Percentiles rank a stretch among this genome's conserved stretches.
Conservation (phyloP, 2,329 filamentous ascomycete species). For the Fusarium papillatum region DNA sequence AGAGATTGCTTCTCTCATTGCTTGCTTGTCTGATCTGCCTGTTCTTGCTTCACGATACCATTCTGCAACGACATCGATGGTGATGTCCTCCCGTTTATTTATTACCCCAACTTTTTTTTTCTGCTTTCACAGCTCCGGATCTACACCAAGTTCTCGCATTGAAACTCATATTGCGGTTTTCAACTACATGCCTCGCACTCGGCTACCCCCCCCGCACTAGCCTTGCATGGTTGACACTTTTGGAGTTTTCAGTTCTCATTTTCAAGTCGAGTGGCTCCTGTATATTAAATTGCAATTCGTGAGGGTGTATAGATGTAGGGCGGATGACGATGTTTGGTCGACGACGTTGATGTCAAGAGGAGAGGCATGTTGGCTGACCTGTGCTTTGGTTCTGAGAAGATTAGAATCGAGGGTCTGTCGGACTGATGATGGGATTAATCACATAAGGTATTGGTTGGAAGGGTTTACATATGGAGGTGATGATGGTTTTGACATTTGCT, state of each 20-base stretch:
- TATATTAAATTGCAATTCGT: slow-evolving; percentile 36
- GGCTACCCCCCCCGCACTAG: background rate
- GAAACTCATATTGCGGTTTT: slow-evolving; percentile 9
- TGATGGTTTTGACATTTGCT: slow-evolving; percentile 14
- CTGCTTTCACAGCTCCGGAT: slow-evolving; percentile 8
- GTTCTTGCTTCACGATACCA: slow-evolving; percentile 48
- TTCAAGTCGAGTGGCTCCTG: slow-evolving; percentile 17
- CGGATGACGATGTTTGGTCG: background rate
- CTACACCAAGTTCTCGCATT: slow-evolving; percentile 6
- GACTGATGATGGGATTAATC: slow-evolving; percentile 18
- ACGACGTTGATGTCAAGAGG: slow-evolving; percentile 7
- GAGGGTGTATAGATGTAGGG: slow-evolving; percentile 2
- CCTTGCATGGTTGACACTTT: slow-evolving; percentile 2
- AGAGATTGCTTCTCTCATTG: slow-evolving; percentile 33
- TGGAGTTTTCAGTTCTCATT: background rate
- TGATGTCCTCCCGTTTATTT: slow-evolving; percentile 27
- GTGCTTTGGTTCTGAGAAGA: background rate
- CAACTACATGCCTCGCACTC: background rate
- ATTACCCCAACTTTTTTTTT: slow-evolving; percentile 16
- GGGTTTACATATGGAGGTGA: slow-evolving; percentile 13
- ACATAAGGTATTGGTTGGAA: slow-evolving; percentile 19
- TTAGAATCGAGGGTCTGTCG: background rate
- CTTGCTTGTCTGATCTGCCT: slow-evolving; percentile 14
- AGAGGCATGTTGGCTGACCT: slow-evolving; percentile 2
- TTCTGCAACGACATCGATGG: slow-evolving; percentile 43